Conservation (phyloP, 1,284 basidiomycete genomes). For the Cutaneotrichosporon spelunceum region DNA sequence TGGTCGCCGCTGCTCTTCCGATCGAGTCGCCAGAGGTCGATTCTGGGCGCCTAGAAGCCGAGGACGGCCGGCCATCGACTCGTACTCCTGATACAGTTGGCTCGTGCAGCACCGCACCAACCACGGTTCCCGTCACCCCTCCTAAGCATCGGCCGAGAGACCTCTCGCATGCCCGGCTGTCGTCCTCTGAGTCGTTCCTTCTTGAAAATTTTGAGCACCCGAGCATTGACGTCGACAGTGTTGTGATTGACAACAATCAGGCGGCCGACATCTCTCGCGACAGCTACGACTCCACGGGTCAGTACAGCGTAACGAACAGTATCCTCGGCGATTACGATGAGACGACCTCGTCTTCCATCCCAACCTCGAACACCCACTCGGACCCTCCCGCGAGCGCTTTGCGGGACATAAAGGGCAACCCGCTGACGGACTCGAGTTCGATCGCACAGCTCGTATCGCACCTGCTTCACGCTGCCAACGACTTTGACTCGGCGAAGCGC, state of each 20-base stretch:
- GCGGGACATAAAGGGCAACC: slow-evolving; percentile 11
- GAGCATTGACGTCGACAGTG: slow-evolving; percentile 7
- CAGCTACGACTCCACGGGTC: not conserved
- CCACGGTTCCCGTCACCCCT: not conserved
- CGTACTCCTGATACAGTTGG: slow-evolving; percentile 1
- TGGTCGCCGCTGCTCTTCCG: not conserved
- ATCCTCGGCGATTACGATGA: slow-evolving; percentile 5
- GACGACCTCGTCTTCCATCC: slow-evolving; percentile 9
- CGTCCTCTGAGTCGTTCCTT: slow-evolving; percentile 6
- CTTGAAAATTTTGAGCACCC: slow-evolving; percentile 12
- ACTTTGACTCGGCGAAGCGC: slow-evolving; percentile 6
- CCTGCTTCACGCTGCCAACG: slow-evolving; percentile 7
- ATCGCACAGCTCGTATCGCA: slow-evolving; percentile 6
- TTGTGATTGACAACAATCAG: not conserved
- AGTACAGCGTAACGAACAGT: slow-evolving; percentile 1
- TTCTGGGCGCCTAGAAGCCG: not conserved
- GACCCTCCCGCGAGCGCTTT: slow-evolving; percentile 3
- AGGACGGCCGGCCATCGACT: not conserved
- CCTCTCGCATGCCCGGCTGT: not conserved
- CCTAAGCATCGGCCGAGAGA: not conserved
- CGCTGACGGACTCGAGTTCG: slow-evolving; percentile 14
- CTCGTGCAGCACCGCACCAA: not conserved
- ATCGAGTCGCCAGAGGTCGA: not conserved
- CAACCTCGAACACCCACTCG: slow-evolving; percentile 2
- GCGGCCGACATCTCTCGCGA: not conserved